phyloP scores from a whole-genome alignment of 2,329 filamentous ascomycete genomes.

The Colletotrichum limetticola region DNA sequence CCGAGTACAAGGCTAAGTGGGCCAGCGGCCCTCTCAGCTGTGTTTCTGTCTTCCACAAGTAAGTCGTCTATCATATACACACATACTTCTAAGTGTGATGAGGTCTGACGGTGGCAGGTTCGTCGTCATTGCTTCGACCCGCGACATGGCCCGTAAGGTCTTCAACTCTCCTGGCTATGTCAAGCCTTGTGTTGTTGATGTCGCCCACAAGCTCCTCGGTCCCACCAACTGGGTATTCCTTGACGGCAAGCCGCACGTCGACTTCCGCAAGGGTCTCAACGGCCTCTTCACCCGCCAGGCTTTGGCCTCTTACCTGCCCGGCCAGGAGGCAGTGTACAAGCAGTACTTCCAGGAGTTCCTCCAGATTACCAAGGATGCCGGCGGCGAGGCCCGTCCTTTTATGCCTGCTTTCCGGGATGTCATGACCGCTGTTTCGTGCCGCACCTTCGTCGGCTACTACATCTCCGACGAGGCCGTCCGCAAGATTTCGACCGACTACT shows the following conservation, averaged over 20 bases:
- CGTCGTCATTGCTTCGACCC: slow-evolving; percentile 94
- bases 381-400: slow-evolving; percentile 82
- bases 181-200: slow-evolving; percentile 96
- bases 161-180: slow-evolving; percentile 94
- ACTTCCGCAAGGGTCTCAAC: slow-evolving; percentile 97
- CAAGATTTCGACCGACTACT: slow-evolving; percentile 97
- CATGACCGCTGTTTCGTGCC: slow-evolving; percentile 93
- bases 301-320: slow-evolving; percentile 87
- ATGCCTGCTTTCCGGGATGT: slow-evolving; percentile 94
- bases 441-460: slow-evolving; percentile 97
- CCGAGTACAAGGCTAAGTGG: slow-evolving; percentile 94
- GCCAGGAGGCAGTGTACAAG: slow-evolving; percentile 92
- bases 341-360: slow-evolving; percentile 85
- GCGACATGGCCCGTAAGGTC: slow-evolving; percentile 95
- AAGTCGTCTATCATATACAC: not conserved
- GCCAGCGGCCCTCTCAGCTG: slow-evolving; percentile 90
- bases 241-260: slow-evolving; percentile 93
- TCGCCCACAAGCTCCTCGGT: slow-evolving; percentile 91
- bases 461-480: slow-evolving; percentile 90
- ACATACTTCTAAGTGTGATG: not conserved
- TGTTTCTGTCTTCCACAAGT: slow-evolving; percentile 98
- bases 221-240: slow-evolving; percentile 97
- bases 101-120: slow-evolving; percentile 69
- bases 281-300: slow-evolving; percentile 92
- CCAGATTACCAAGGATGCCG: slow-evolving; percentile 76